Percentiles rank a stretch among this genome's conserved stretches.
Evolutionary conservation across 2,329 filamentous ascomycete genomes (phyloP).

Genomic region (Fusarium chuoi): DNA sequence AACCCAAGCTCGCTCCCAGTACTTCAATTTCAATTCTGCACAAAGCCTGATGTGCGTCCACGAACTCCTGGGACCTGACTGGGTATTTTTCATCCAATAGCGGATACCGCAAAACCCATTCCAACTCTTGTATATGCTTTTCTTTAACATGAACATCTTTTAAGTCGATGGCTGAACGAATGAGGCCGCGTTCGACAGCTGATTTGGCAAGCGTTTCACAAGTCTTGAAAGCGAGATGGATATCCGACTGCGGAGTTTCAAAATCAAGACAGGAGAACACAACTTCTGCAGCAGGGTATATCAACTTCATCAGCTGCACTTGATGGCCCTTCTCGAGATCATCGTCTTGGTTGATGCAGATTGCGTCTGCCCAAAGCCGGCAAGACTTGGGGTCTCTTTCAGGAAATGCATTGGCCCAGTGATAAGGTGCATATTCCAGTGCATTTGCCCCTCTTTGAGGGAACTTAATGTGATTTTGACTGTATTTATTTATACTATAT

Average conservation of each 20-base stretch:
- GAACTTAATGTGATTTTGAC: too few species aligned
- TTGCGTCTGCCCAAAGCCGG: slow-evolving; percentile 2
- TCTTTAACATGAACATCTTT: too few species aligned
- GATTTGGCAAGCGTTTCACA: not conserved
- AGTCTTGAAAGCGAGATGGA: not conserved
- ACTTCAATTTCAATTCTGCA: not conserved
- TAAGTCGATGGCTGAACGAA: not conserved
- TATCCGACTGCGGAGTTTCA: not conserved
- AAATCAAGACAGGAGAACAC: not conserved
- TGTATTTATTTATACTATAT: too few species aligned
- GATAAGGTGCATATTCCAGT: not conserved
- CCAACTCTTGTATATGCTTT: not conserved
- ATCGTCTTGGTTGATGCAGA: slow-evolving; percentile 9
- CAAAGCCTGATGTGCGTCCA: not conserved
- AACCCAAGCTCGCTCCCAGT: slow-evolving; percentile 4
- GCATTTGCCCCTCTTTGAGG: too few species aligned
- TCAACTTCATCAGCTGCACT: not conserved
- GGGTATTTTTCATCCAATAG: not conserved
- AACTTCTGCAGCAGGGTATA: not conserved
- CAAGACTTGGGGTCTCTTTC: not conserved
- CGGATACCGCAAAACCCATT: not conserved
- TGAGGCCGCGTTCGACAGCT: not conserved
- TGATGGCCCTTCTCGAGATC: not conserved
- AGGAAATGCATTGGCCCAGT: not conserved
- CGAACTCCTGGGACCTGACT: not conserved